Evolutionary conservation across 2,329 filamentous ascomycete genomes (phyloP), one percentile per base, ranked within the genome.

Genomic region (Macroventuria anomochaeta): DNA sequence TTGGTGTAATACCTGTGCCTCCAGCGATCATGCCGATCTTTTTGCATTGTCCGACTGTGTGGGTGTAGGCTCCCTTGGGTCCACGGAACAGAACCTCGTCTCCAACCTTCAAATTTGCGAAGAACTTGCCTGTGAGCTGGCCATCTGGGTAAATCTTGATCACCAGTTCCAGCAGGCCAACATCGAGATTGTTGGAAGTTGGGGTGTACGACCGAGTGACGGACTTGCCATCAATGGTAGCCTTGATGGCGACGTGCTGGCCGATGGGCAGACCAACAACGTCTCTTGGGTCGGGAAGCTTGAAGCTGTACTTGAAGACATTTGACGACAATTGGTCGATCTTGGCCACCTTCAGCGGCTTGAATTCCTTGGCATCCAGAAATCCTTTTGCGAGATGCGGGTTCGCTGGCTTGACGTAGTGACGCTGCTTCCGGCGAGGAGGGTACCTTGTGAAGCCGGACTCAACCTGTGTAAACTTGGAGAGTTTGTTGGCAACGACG

Each of bases 141-240:
- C 83, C 83, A 38, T 81, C 73, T 0, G 79, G 75, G 59, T 85
- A 85, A 32, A 77, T 70, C 53, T 79, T 80, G 65, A 85, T 75
- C 25, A 84, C 72, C 2, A 85, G 73, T 55, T 83, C 80, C 1
- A 85, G 66, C 2, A 69, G 61, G 25, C 83, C 83, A 0, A 70
- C 74, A 61, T 90, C 86, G 57, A 92, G 85, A 51, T 84, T 85
- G 69, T 77, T 77, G 20, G 74, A 74, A 36, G 75, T 75, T n/a
- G 70, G 64, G 1, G 64, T 67, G 50, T 67, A 67, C 20, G 60
- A 64, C 29, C 62, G 55, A n/a, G 53, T 39, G 8, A 67, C 59
- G 6, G 41, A 28, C 37, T 61, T 76, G 72, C 91, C 91, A 68
- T 91, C 88, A 61, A 96, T 85, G 49, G 82, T 84, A 50, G 92